Evolutionary conservation across 2,329 filamentous ascomycete species (phyloP).

Genomic region (Zymoseptoria tritici): DNA sequence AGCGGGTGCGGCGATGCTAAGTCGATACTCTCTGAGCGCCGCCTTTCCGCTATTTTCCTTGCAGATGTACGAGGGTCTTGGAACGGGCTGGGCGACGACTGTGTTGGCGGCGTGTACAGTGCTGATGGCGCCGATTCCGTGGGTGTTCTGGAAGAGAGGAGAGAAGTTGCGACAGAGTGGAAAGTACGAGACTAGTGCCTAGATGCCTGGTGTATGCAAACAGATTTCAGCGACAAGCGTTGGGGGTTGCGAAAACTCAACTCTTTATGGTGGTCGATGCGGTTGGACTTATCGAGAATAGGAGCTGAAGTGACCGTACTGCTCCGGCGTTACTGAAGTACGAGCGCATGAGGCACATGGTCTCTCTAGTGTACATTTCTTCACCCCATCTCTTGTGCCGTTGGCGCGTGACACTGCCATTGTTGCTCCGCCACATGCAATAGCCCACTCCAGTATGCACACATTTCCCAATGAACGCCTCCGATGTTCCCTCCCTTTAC

Average conservation of each 20-base stretch:
- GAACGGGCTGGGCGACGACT: slow-evolving; percentile 36
- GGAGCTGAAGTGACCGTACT: neutral
- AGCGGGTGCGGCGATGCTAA: slow-evolving; percentile 22
- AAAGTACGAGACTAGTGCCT: slow-evolving; percentile 7
- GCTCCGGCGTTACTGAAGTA: neutral
- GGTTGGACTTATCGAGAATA: neutral
- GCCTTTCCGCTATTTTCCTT: slow-evolving; percentile 36
- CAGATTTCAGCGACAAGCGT: neutral
- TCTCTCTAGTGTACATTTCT: neutral
- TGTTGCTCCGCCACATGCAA: neutral
- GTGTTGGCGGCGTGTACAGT: slow-evolving; percentile 32
- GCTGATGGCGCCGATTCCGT: slow-evolving; percentile 24
- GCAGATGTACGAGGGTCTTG: slow-evolving; percentile 34
- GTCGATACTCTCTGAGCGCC: slow-evolving; percentile 28
- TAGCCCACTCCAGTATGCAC: neutral
- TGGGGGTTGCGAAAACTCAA: neutral
- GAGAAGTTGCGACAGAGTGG: slow-evolving; percentile 7
- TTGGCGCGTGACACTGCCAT: neutral
- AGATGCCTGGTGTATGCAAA: neutral
- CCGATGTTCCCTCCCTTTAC: slow-evolving; percentile 34
- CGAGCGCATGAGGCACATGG: neutral
- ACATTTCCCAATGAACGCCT: neutral
- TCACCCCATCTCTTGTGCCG: neutral
- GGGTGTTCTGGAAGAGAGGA: slow-evolving; percentile 20
- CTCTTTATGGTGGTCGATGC: neutral